Conservation (phyloP, 2,329 filamentous ascomycete genomes). For the Cercospora nicotianae region DNA sequence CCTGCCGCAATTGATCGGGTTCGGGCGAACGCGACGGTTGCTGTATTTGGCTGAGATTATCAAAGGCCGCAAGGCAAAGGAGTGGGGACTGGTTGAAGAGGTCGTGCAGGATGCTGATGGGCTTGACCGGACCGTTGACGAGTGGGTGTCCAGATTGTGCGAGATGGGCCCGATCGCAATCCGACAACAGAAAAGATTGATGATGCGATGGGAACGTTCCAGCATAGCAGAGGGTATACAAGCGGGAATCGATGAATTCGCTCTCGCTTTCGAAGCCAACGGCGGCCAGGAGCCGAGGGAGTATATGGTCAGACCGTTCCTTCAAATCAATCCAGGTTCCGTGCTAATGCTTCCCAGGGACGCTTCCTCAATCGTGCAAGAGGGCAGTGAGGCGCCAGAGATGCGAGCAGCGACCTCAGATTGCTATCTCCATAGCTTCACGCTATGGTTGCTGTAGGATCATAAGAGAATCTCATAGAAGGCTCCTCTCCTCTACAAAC, state of each 20-base stretch:
- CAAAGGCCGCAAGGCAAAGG: conserved; percentile 35
- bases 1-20: conserved; percentile 42
- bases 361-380: background rate
- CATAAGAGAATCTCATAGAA: background rate
- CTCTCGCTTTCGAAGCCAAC: conserved; percentile 20
- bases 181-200: conserved; percentile 38
- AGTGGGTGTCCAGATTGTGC: conserved; percentile 37
- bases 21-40: conserved; percentile 41
- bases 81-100: conserved; percentile 42
- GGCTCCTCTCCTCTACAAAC: background rate
- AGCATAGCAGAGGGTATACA: conserved; percentile 28
- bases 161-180: conserved; percentile 39
- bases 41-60: conserved; percentile 43
- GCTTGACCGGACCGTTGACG: conserved; percentile 37
- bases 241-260: conserved; percentile 33
- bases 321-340: background rate
- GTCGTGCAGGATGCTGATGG: conserved; percentile 34
- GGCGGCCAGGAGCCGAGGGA: conserved; percentile 29
- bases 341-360: background rate
- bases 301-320: conserved; percentile 26
- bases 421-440: background rate
- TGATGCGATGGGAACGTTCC: conserved; percentile 33
- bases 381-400: background rate
- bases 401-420: background rate
- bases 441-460: background rate